A percentile compares a stretch with the other conserved stretches of the same genome.
Evolutionary conservation across 2,329 filamentous ascomycete genomes (phyloP).

Genomic region (Aspergillus aculeatus): DNA sequence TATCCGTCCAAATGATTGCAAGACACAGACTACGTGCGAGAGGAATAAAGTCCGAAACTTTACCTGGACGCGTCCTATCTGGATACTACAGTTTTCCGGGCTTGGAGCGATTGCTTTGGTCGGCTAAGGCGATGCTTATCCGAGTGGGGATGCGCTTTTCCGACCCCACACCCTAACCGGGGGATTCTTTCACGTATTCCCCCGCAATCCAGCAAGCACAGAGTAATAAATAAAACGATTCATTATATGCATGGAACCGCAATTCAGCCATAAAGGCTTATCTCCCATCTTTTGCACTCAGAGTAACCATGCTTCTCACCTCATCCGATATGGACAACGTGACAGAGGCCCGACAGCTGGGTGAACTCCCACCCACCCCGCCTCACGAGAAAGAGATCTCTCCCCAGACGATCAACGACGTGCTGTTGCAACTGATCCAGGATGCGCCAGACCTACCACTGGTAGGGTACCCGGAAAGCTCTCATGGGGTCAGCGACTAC

Average conservation of each 20-base stretch:
- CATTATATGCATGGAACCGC: too few species aligned
- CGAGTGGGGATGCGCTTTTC: constrained; percentile 6
- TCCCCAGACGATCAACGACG: constrained; percentile 10
- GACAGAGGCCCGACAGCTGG: neutral
- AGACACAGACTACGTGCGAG: too few species aligned
- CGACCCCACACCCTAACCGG: constrained; percentile 3
- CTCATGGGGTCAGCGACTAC: constrained; percentile 13
- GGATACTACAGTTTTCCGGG: too few species aligned
- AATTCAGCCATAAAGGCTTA: too few species aligned
- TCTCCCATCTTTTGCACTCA: too few species aligned
- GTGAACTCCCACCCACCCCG: constrained; percentile 8
- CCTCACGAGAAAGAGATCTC: constrained; percentile 6
- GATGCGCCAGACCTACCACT: constrained; percentile 7
- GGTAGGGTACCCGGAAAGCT: constrained; percentile 13
- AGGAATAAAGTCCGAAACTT: too few species aligned
- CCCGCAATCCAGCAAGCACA: too few species aligned
- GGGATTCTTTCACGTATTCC: too few species aligned
- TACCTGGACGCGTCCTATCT: too few species aligned
- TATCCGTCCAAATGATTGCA: too few species aligned
- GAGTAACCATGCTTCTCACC: constrained; percentile 1
- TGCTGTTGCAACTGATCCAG: constrained; percentile 8
- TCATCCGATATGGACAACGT: neutral
- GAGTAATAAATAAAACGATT: too few species aligned
- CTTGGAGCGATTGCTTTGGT: neutral
- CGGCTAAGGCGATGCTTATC: constrained; percentile 3